Percentiles rank a stretch among this genome's conserved stretches.
Conservation (phyloP, 208 protist genomes). For the Trypanosomatidae sp. region DNA sequence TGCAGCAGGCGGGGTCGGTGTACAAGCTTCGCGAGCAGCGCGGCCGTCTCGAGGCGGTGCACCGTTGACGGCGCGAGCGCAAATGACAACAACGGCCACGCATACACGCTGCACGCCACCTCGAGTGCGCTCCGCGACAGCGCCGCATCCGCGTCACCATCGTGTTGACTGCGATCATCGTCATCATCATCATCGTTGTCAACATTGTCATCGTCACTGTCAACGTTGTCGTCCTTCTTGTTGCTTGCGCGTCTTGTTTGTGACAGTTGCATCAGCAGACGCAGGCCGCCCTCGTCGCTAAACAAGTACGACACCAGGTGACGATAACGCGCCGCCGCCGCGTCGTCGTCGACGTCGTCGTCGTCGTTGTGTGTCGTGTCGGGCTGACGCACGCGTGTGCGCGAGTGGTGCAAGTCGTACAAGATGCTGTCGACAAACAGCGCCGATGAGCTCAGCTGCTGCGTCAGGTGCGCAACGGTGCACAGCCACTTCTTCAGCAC, state of each 20-base stretch:
- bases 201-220: too few species aligned
- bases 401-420: conserved; percentile 14
- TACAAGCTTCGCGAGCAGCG: conserved; percentile 47
- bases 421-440: conserved; percentile 25
- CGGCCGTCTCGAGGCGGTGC: conserved; percentile 33
- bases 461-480: conserved; percentile 14
- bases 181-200: not conserved
- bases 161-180: conserved; percentile 23
- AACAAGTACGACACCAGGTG: conserved; percentile 43
- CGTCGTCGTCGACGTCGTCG: not conserved
- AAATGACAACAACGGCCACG: conserved; percentile 68
- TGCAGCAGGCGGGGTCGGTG: conserved; percentile 33
- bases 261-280: conserved; percentile 25
- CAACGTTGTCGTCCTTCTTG: too few species aligned
- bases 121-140: conserved; percentile 47
- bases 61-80: conserved; percentile 6
- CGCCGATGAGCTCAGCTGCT: conserved; percentile 16
- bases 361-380: not conserved
- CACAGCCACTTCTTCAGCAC: conserved; percentile 20
- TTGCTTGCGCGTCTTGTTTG: not conserved
- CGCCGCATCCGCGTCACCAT: too few species aligned
- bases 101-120: conserved; percentile 51
- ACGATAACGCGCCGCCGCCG: conserved; percentile 6
- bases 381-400: not conserved
- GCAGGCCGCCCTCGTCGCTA: conserved; percentile 43